Conservation (phyloP, 352 stramenopile species). For the Peronospora farinosa region DNA sequence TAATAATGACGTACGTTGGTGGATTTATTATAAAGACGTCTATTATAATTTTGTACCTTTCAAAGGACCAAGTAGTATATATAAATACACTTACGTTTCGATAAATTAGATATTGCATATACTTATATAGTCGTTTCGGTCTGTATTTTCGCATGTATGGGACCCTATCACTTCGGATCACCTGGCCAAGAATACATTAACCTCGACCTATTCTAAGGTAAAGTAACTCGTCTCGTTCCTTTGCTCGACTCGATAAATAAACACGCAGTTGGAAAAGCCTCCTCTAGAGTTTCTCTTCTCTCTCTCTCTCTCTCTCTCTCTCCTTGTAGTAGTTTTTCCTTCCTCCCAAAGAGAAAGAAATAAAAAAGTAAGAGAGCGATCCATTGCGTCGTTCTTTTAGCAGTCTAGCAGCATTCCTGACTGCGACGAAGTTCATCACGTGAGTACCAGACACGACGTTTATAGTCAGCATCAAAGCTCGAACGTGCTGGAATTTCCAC, state of each 20-base stretch:
- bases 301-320: constrained; percentile 9
- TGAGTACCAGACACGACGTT: constrained; percentile 72
- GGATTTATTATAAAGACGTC: too few relatives aligned
- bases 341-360: constrained; percentile 1
- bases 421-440: constrained; percentile 49
- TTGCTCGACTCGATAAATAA: constrained; percentile 40
- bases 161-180: constrained; percentile 34
- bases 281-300: constrained; percentile 3
- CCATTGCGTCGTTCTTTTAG: constrained; percentile 11
- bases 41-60: neutral
- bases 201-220: constrained; percentile 2
- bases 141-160: constrained; percentile 29
- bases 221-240: constrained; percentile 15
- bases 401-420: constrained; percentile 38
- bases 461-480: constrained; percentile 74
- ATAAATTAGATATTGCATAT: constrained; percentile 1
- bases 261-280: constrained; percentile 6
- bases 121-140: constrained; percentile 13
- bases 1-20: too few relatives aligned
- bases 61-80: neutral
- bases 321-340: neutral
- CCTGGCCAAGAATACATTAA: constrained; percentile 19
- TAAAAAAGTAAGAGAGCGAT: neutral
- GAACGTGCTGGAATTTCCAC: constrained; percentile 63
- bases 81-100: too few relatives aligned